Evolutionary conservation across 176 grass and related monocot genomes (phyloP), one percentile per base, ranked within the genome.

Genomic region (Puya raimondii): DNA sequence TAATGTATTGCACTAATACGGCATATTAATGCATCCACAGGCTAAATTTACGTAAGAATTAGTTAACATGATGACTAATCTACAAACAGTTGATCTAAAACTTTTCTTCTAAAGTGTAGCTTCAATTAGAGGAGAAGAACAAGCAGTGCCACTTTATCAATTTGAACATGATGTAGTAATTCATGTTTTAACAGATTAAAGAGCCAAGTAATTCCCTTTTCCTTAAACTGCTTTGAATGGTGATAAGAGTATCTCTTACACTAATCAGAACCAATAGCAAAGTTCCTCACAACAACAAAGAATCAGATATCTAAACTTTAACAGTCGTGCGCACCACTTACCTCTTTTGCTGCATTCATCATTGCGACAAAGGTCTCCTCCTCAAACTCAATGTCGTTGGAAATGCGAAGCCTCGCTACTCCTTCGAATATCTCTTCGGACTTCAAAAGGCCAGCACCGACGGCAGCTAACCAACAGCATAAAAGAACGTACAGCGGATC

Each of bases 341-440:
- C 86, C 89, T 90, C 89, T 65, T 63, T 97, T 8, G 86, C 93
- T 50, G 63, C 51, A 65, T 76, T 87, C 93, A 97, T 97, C 77
- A 82, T 84, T 10, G 85, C 84, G 57, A 97, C 80, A 78, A 90
- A 97, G 1, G 93, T 97, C 73, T 97, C 93, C 82, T 97, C 93
- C 68, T 88, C 93, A 69, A 90, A 97, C 67, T 97, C 86, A 72
- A 97, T 92, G 64, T 97, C 89, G 66, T 97, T 92, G n/a, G 89
- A 92, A 50, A 97, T 87, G 64, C 93, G 93, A 77, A 97, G 93
- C 14, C 93, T 83, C 11, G 93, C 79, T 18, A 85, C 92, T 63
- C 92, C 92, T 89, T 96, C 92, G 76, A 82, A 81, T 68, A 96
- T 92, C 71, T 97, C 92, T 87, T 96, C 93, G 1, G 93, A 85